These are phyloP conservation scores for Penicillium hesseltinei DNA, from an alignment of 2,329 filamentous ascomycete species.

Conservation along the genomic window DNA sequence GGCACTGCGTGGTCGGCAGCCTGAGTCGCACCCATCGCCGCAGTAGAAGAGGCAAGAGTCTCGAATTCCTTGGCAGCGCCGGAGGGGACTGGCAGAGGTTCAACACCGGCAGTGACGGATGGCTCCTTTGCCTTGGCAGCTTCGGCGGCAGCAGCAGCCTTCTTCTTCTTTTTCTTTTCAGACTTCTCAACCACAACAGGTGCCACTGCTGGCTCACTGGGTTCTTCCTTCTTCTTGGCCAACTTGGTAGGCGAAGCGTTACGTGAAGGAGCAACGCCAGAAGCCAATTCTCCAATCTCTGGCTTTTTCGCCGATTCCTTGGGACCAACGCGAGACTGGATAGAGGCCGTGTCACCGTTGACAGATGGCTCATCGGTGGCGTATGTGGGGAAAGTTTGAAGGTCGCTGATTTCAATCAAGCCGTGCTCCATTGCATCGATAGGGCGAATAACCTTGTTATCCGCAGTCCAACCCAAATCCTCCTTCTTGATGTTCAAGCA, in stretches of 20 bases:
- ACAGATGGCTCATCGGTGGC: conserved; percentile 44
- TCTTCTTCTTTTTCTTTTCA: conserved; percentile 72
- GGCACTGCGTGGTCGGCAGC: conserved; percentile 19
- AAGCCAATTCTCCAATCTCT: conserved; percentile 24
- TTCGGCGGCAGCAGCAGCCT: conserved; percentile 35
- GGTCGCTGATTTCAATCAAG: conserved; percentile 70
- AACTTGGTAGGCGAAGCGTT: conserved; percentile 42
- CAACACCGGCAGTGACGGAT: conserved; percentile 15
- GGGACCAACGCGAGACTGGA: conserved; percentile 37
- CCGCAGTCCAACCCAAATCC: conserved; percentile 86
- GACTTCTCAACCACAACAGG: conserved; percentile 52
- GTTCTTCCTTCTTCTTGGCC: conserved; percentile 44
- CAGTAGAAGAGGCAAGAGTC: conserved; percentile 16
- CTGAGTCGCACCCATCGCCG: conserved; percentile 15
- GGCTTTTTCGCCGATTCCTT: conserved; percentile 43
- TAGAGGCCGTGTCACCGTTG: conserved; percentile 43
- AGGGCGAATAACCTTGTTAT: conserved; percentile 80
- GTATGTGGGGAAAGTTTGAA: conserved; percentile 53
- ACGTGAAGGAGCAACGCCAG: conserved; percentile 27
- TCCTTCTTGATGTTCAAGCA: conserved; percentile 81
- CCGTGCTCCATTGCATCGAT: conserved; percentile 74
- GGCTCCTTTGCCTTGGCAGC: conserved; percentile 46
- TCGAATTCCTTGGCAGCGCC: conserved; percentile 11
- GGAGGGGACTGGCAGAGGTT: conserved; percentile 10
- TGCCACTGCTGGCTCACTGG: conserved; percentile 24